Percentiles rank a stretch among this genome's conserved stretches.
phyloP scores from a whole-genome alignment of 192 early-diverging fungal species.

The Mortierella claussenii region DNA sequence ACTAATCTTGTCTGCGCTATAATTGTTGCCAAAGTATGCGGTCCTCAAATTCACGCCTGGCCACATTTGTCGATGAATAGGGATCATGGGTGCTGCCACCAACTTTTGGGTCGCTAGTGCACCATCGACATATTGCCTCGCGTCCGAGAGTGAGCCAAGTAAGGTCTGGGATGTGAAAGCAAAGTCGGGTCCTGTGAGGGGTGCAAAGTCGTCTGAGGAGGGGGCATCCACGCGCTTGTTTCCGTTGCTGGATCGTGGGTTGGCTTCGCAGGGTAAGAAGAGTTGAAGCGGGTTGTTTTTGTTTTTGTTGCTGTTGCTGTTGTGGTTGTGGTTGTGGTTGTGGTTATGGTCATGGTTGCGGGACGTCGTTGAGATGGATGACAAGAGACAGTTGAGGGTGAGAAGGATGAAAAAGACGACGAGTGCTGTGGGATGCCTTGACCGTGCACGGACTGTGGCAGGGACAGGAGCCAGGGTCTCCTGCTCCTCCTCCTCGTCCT shows the following conservation, averaged over 20 bases:
- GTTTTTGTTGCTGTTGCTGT: neutral
- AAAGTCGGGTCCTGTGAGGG: conserved; percentile 18
- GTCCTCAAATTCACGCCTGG: conserved; percentile 32
- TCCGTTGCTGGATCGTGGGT: neutral
- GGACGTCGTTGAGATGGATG: conserved; percentile 1
- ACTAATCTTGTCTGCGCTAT: conserved; percentile 17
- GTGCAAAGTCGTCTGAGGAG: conserved; percentile 20
- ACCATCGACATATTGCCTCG: conserved; percentile 32
- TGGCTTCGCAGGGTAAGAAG: conserved; percentile 23
- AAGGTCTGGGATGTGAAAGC: conserved; percentile 25
- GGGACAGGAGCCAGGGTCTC: neutral
- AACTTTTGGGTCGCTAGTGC: conserved; percentile 40
- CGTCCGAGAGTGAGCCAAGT: conserved; percentile 21
- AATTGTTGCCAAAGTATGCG: conserved; percentile 39
- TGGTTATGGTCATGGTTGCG: neutral
- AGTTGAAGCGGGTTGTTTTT: neutral
- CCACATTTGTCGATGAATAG: conserved; percentile 34
- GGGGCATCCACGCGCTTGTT: conserved; percentile 44
- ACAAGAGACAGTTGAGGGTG: conserved; percentile 25
- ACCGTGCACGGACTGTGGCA: conserved; percentile 8
- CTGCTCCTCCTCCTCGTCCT: too few species aligned
- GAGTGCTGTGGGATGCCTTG: neutral
- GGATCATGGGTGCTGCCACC: conserved; percentile 28
- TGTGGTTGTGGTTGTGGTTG: neutral
- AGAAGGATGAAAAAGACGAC: conserved; percentile 35